phyloP scores from a whole-genome alignment of 148 eudicot genomes.

The Vaccinium darrowii region DNA sequence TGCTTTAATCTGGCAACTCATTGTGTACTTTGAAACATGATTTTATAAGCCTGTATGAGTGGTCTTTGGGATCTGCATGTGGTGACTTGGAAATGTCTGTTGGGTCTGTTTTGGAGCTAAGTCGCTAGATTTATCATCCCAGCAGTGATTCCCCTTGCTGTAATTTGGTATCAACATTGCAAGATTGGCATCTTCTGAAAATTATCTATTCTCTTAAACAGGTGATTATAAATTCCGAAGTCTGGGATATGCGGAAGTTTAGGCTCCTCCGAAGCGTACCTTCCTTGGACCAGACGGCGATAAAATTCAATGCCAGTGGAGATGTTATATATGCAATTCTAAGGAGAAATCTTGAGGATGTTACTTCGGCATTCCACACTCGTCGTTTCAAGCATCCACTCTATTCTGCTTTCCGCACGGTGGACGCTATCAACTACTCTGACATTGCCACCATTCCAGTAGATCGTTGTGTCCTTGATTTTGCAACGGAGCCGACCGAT shows the following conservation, averaged over 20 bases:
- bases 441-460: slow-evolving; percentile 89
- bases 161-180: background rate
- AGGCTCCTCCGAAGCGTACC: slow-evolving; percentile 86
- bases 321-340: slow-evolving; percentile 86
- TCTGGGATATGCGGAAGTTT: slow-evolving; percentile 90
- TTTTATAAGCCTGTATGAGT: background rate
- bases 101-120: background rate
- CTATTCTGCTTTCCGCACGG: slow-evolving; percentile 82
- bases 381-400: slow-evolving; percentile 87
- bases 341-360: slow-evolving; percentile 81
- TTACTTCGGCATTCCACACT: slow-evolving; percentile 61
- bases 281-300: slow-evolving; percentile 81
- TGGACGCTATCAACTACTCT: slow-evolving; percentile 82
- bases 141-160: background rate
- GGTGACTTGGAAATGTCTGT: background rate
- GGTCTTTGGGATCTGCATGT: background rate
- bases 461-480: slow-evolving; percentile 86
- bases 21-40: background rate
- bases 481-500: slow-evolving; percentile 85
- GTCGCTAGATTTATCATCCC: background rate
- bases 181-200: background rate
- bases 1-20: slow-evolving; percentile 74
- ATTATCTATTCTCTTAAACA: slow-evolving; percentile 23
- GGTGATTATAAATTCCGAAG: slow-evolving; percentile 97
- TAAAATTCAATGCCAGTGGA: slow-evolving; percentile 81